Percentiles rank a stretch among this genome's conserved stretches.
These are phyloP conservation scores for Alternaria panax DNA, from an alignment of 2,329 filamentous ascomycete genomes.

Conservation along the genomic window DNA sequence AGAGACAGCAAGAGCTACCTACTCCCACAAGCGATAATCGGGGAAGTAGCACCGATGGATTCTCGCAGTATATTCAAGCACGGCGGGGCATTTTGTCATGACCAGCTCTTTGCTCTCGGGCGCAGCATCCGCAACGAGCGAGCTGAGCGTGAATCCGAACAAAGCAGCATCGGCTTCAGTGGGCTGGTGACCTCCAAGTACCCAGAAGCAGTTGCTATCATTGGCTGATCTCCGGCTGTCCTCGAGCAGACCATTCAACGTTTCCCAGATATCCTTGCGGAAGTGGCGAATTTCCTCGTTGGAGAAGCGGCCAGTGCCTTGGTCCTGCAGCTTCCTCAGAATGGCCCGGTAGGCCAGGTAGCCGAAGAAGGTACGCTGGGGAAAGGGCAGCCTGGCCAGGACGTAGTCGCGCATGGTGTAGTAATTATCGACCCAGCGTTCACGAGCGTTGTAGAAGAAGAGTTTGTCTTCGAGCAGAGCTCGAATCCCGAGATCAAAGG, in stretches of 20 bases:
- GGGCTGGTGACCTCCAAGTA: slow-evolving; percentile 61
- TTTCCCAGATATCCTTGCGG: slow-evolving; percentile 62
- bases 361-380: slow-evolving; percentile 54
- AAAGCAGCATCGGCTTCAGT: slow-evolving; percentile 64
- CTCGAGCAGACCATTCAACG: slow-evolving; percentile 56
- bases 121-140: slow-evolving; percentile 60
- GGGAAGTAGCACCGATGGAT: slow-evolving; percentile 65
- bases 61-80: slow-evolving; percentile 60
- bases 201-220: slow-evolving; percentile 61
- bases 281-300: slow-evolving; percentile 58
- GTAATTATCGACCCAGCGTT: slow-evolving; percentile 64
- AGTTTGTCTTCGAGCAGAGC: not conserved
- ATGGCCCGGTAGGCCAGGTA: slow-evolving; percentile 57
- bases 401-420: slow-evolving; percentile 63
- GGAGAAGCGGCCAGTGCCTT: slow-evolving; percentile 63
- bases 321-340: slow-evolving; percentile 59
- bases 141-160: slow-evolving; percentile 65
- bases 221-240: slow-evolving; percentile 44
- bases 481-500: not conserved
- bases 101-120: slow-evolving; percentile 59
- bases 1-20: not conserved
- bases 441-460: slow-evolving; percentile 44
- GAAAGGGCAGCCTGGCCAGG: slow-evolving; percentile 59
- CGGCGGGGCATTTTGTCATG: slow-evolving; percentile 54
- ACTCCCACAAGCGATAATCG: slow-evolving; percentile 59